Base-by-base conservation (phyloP, 2,329 filamentous ascomycete genomes). In the Rachicladosporium sp. region DNA sequence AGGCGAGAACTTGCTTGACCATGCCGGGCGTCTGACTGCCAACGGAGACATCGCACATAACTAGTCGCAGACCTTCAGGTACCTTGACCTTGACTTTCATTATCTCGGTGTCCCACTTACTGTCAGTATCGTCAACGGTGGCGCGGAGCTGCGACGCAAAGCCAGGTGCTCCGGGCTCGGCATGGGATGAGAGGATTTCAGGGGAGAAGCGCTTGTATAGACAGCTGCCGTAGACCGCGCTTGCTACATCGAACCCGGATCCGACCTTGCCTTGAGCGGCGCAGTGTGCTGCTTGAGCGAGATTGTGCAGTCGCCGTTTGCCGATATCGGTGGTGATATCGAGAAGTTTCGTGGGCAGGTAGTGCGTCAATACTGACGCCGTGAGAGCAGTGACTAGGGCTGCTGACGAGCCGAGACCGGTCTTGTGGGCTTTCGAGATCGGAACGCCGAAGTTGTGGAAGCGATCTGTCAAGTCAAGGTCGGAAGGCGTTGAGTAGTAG, bases 181-280 rank as follows among this genome's bases (percentile, higher is more conserved):
- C 81, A 4, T 93, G 61, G 1, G 60, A 62, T 38, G 71, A 67
- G 1, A 98, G 70, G 9, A 94, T 69, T 0, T 71, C 66, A 0
- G 91, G 88, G 0, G 84, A 89, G 66, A 98, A 98, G n/a, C 91
- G 80, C 12, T 82, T 76, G 69, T 98, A 98, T 8, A 82, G 69
- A 58, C 86, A 94, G 10, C 84, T 88, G 10, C 91, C 91, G 60
- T 86, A 95, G 10, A 94, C 86, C 11, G 91, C 91, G 19, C 83
- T 80, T 0, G 89, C 91, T 38, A 98, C 82, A 58, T 98, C 91
- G 59, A 98, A 98, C 12, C 91, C 91, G 1, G 83, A 91, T 36
- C 91, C 91, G 11, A 98, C 80, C 63, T 98, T 98, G 15, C 91
- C 91, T 65, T 98, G 91, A 0, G 91, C 91, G 1, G 89, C 86